phyloP scores from a whole-genome alignment of 2,329 filamentous ascomycete genomes.

The Blastomyces silverae region DNA sequence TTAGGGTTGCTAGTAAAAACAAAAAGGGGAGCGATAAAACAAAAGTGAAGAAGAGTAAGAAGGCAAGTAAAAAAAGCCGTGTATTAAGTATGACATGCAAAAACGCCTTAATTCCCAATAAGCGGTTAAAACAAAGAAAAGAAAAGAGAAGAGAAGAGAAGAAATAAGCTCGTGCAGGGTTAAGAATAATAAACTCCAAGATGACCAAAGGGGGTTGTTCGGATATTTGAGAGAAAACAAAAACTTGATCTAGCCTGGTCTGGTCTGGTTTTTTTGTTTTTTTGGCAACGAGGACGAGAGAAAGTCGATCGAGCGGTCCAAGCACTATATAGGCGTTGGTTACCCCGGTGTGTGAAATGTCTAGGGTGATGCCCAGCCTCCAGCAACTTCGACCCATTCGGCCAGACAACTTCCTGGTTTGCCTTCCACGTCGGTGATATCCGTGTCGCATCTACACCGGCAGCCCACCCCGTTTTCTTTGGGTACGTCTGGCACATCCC shows the following conservation, averaged over 20 bases:
- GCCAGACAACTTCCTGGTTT: slow-evolving; percentile 92
- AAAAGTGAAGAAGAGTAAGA: too few species aligned
- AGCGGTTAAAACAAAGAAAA: not conserved
- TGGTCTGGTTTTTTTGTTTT: too few species aligned
- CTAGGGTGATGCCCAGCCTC: slow-evolving; percentile 71
- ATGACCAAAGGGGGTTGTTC: slow-evolving; percentile 1
- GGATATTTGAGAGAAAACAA: slow-evolving; percentile 2
- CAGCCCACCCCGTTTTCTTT: slow-evolving; percentile 97
- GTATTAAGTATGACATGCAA: too few species aligned
- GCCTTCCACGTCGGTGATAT: slow-evolving; percentile 95
- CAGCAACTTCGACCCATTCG: slow-evolving; percentile 96
- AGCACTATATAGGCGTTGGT: not conserved
- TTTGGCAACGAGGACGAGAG: not conserved
- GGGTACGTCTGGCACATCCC: slow-evolving; percentile 76
- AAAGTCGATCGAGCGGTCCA: slow-evolving; percentile 1
- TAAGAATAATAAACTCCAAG: slow-evolving; percentile 10
- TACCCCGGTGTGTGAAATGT: not conserved
- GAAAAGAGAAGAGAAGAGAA: not conserved
- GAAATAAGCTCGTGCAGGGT: not conserved
- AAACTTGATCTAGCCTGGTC: not conserved
- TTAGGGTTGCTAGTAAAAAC: too few species aligned
- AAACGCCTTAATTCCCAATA: too few species aligned
- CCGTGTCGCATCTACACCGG: slow-evolving; percentile 91
- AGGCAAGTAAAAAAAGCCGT: too few species aligned
- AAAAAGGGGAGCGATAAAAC: too few species aligned